Evolutionary conservation across 1,139 yeast species (phyloP), one percentile per base, ranked within the genome.

Genomic region (Hansenula sp.): DNA sequence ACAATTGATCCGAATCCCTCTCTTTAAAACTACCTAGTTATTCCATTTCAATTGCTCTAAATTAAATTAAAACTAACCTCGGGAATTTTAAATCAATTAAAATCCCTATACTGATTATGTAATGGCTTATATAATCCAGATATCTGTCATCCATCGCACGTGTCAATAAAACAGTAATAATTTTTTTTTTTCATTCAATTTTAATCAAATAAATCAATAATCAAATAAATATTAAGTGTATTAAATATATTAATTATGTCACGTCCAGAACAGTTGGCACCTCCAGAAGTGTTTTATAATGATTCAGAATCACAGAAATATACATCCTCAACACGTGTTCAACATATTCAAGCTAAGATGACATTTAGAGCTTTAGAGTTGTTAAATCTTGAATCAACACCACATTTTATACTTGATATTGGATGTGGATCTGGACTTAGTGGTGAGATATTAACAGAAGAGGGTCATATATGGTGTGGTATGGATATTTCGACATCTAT

Each of bases 371-470:
- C 98, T 0, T 68, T 92, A 41, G 98, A 92, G 54, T 71, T 94
- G 32, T 68, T 92, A 44, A 87, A 89, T 60, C 66, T 92, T 38
- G 75, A 78, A 14, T 76, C 79, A 1, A 65, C 71, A 31, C 84
- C 88, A 41, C 85, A 82, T 46, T 83, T 82, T 54, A 61, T 92
- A 12, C 75, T 92, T 25, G 99, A 92, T 72, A 74, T 92, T 35
- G 99, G 99, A 14, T 90, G 98, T 69, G 99, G 99, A 9, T 88
- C 97, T 0, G 98, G 99, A 0, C 73, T 92, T 27, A 83, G 95
- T 28, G 98, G 98, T 3, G 97, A 92, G 60, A 92, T 92, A 22
- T 68, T 92, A 40, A 80, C 94, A 0, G 96, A 92, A 59, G 97
- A 92, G 61, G 96, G 96, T 6, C 96, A 88, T 58, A 70, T 81